Conservation (phyloP, 441 rosid genomes). For the Corymbia calophylla region DNA sequence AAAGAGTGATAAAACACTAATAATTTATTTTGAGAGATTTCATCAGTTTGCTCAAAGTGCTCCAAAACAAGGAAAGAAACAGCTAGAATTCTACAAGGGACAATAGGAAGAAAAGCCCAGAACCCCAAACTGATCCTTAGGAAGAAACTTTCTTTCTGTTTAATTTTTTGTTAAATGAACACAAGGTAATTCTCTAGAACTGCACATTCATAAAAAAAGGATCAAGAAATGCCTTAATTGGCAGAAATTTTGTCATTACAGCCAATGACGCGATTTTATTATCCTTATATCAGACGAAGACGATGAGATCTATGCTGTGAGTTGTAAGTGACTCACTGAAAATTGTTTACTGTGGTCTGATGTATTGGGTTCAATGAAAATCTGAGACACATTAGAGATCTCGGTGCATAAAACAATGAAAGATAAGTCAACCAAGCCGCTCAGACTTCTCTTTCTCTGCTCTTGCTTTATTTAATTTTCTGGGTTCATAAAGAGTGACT, state of each 20-base stretch:
- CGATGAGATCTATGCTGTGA: background rate
- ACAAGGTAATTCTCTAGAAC: background rate
- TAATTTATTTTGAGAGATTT: background rate
- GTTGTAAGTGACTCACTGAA: background rate
- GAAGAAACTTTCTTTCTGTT: background rate
- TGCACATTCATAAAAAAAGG: background rate
- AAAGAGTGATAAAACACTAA: background rate
- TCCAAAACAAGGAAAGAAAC: background rate
- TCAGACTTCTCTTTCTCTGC: background rate
- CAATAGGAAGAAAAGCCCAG: background rate
- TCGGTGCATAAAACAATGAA: background rate
- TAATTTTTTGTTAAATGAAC: background rate
- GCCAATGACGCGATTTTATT: background rate
- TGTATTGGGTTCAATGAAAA: background rate
- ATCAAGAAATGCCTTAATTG: background rate
- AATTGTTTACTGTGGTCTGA: background rate
- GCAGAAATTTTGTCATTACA: background rate
- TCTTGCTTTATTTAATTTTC: background rate
- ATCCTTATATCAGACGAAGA: background rate
- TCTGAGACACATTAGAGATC: background rate
- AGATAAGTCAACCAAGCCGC: background rate
- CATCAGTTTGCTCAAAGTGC: background rate
- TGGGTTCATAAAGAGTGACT: background rate
- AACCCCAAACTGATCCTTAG: background rate
- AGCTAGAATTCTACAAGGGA: background rate